A percentile compares a stretch with the other conserved stretches of the same genome.
Evolutionary conservation across 805 yeast genomes (phyloP).

Genomic region (Candida lessepsii): DNA sequence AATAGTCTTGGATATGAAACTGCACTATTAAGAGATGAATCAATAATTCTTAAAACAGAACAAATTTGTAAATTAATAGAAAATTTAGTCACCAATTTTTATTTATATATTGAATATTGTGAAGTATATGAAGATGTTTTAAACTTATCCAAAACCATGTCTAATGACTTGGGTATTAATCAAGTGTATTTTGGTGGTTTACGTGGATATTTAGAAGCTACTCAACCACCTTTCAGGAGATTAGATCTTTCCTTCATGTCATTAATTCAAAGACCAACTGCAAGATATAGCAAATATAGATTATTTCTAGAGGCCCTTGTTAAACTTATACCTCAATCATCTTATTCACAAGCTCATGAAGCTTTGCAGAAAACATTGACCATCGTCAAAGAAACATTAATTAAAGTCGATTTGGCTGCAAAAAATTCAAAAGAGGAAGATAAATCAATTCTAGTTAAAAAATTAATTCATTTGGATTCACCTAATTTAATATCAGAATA

Average conservation of each 20-base stretch:
- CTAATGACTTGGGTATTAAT: background rate
- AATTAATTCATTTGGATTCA: constrained; percentile 8
- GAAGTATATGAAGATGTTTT: constrained; percentile 14
- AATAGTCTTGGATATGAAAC: background rate
- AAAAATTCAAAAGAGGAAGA: background rate
- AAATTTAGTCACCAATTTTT: constrained; percentile 1
- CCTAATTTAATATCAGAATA: constrained; percentile 3
- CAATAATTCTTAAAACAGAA: background rate
- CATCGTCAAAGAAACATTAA: constrained; percentile 9
- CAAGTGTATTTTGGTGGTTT: constrained; percentile 28
- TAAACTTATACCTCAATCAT: background rate
- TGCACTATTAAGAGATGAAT: background rate
- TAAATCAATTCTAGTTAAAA: constrained; percentile 1
- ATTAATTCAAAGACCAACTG: constrained; percentile 52
- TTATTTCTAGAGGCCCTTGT: constrained; percentile 43
- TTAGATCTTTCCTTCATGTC: constrained; percentile 55
- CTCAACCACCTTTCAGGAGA: constrained; percentile 33
- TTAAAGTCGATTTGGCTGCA: constrained; percentile 9
- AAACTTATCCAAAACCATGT: constrained; percentile 4
- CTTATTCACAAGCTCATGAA: background rate
- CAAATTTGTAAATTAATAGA: background rate
- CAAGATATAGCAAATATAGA: constrained; percentile 49
- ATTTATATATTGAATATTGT: constrained; percentile 16
- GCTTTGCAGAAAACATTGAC: background rate
- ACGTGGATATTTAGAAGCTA: constrained; percentile 39